Conservation (phyloP, 2,329 filamentous ascomycete genomes). For the Coniella lustricola region DNA sequence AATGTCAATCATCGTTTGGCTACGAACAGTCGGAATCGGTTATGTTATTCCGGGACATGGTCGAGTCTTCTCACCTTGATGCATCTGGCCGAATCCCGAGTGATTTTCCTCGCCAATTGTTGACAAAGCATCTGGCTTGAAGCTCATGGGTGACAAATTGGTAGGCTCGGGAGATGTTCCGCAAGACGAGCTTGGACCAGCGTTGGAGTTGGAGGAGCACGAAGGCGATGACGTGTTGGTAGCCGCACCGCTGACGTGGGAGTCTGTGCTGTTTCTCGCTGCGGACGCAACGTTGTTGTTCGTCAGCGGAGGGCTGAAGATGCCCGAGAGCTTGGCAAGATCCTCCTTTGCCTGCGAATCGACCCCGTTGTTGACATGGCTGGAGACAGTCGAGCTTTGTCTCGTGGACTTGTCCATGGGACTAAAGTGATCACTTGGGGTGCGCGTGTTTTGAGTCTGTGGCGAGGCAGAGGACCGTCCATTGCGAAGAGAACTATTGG, state of each 20-base stretch:
- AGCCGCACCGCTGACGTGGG: slow-evolving; percentile 39
- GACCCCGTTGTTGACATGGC: slow-evolving; percentile 26
- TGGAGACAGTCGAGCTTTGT: slow-evolving; percentile 27
- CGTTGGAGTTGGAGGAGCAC: slow-evolving; percentile 53
- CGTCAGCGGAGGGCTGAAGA: slow-evolving; percentile 52
- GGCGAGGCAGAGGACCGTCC: slow-evolving; percentile 17
- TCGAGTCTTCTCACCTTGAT: slow-evolving; percentile 32
- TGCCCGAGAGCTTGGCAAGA: slow-evolving; percentile 46
- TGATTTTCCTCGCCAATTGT: slow-evolving; percentile 60
- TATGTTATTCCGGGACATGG: too few relatives aligned
- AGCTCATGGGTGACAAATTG: slow-evolving; percentile 61
- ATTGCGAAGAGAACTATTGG: slow-evolving; percentile 18
- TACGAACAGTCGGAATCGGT: too few relatives aligned
- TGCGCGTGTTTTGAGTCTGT: slow-evolving; percentile 17
- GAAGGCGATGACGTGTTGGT: slow-evolving; percentile 59
- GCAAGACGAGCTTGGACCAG: slow-evolving; percentile 57
- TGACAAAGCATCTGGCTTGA: slow-evolving; percentile 56
- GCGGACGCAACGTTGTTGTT: slow-evolving; percentile 35
- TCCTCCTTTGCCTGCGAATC: slow-evolving; percentile 38
- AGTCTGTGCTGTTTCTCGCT: slow-evolving; percentile 46
- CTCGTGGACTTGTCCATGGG: slow-evolving; percentile 22
- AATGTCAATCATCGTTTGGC: too few relatives aligned
- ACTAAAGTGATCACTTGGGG: slow-evolving; percentile 28
- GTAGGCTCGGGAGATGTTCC: slow-evolving; percentile 69
- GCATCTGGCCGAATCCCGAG: slow-evolving; percentile 42